Evolutionary conservation across 2,329 filamentous ascomycete species (phyloP).

Genomic region (Scytalidium lignicola): DNA sequence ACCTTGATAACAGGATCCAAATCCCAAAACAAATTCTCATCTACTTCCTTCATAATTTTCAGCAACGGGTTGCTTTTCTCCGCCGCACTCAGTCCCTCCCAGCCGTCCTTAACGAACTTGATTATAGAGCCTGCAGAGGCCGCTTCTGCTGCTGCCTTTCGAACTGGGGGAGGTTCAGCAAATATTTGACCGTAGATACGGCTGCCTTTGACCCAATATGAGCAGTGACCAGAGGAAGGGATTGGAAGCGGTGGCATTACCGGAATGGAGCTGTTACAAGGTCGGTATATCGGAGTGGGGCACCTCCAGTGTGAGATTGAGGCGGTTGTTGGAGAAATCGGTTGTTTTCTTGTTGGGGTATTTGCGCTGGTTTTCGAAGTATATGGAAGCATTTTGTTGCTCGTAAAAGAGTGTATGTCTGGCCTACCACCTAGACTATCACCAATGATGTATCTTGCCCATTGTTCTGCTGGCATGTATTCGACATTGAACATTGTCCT

Average conservation of each 20-base stretch:
- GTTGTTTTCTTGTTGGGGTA: background rate
- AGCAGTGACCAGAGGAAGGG: slow-evolving; percentile 3
- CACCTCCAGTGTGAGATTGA: background rate
- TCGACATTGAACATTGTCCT: background rate
- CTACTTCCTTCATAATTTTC: slow-evolving; percentile 11
- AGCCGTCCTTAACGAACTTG: slow-evolving; percentile 10
- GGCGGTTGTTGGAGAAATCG: background rate
- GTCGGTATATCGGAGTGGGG: background rate
- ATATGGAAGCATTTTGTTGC: background rate
- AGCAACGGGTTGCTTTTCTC: slow-evolving; percentile 12
- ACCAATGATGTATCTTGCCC: background rate
- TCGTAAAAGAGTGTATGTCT: background rate
- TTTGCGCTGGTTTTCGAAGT: background rate
- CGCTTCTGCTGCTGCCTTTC: slow-evolving; percentile 1
- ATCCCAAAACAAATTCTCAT: slow-evolving; percentile 11
- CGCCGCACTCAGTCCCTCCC: slow-evolving; percentile 6
- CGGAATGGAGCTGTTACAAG: background rate
- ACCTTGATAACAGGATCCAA: slow-evolving; percentile 14
- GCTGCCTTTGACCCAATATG: slow-evolving; percentile 11
- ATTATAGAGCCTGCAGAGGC: slow-evolving; percentile 6
- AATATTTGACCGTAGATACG: slow-evolving; percentile 12
- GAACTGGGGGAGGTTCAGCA: background rate
- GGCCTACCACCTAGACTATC: background rate
- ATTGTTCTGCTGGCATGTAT: background rate
- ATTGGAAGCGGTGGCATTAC: slow-evolving; percentile 1